Conservation (phyloP, 495 filamentous ascomycete species). For the Neurospora pannonica region DNA sequence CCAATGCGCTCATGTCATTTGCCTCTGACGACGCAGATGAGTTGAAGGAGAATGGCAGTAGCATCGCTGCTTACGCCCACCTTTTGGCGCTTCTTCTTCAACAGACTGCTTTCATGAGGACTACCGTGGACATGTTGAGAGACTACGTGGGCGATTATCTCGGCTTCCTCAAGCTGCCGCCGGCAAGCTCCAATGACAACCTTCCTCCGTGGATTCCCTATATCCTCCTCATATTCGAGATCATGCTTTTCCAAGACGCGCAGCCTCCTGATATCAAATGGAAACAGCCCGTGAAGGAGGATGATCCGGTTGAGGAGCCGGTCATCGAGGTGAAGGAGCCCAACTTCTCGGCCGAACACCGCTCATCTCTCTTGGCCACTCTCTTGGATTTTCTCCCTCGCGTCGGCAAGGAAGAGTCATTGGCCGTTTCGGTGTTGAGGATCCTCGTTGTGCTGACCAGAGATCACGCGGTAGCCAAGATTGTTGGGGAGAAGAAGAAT, state of each 20-base stretch:
- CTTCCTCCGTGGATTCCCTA: slow-evolving; percentile 86
- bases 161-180: slow-evolving; percentile 67
- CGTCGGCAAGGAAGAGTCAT: slow-evolving; percentile 73
- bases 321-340: slow-evolving; percentile 51
- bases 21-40: slow-evolving; percentile 68
- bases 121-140: slow-evolving; percentile 65
- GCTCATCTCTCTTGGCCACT: slow-evolving; percentile 58
- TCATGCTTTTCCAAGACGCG: slow-evolving; percentile 75
- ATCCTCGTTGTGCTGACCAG: slow-evolving; percentile 88
- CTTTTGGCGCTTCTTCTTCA: slow-evolving; percentile 82
- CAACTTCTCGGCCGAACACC: slow-evolving; percentile 57
- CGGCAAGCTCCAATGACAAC: slow-evolving; percentile 58
- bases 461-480: slow-evolving; percentile 58
- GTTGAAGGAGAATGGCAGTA: slow-evolving; percentile 49
- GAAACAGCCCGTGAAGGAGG: slow-evolving; percentile 50
- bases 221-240: slow-evolving; percentile 82
- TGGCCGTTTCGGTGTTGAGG: slow-evolving; percentile 75
- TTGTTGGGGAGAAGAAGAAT: slow-evolving; percentile 77
- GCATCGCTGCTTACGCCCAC: slow-evolving; percentile 84
- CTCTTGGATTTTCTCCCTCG: slow-evolving; percentile 75
- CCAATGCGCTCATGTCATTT: slow-evolving; percentile 81
- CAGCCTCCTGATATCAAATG: slow-evolving; percentile 69
- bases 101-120: slow-evolving; percentile 68
- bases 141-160: slow-evolving; percentile 69
- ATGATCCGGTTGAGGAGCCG: slow-evolving; percentile 43